These are phyloP conservation scores for Paracamarosporium sp. DNA, from an alignment of 2,329 filamentous ascomycete genomes.

Conservation along the genomic window DNA sequence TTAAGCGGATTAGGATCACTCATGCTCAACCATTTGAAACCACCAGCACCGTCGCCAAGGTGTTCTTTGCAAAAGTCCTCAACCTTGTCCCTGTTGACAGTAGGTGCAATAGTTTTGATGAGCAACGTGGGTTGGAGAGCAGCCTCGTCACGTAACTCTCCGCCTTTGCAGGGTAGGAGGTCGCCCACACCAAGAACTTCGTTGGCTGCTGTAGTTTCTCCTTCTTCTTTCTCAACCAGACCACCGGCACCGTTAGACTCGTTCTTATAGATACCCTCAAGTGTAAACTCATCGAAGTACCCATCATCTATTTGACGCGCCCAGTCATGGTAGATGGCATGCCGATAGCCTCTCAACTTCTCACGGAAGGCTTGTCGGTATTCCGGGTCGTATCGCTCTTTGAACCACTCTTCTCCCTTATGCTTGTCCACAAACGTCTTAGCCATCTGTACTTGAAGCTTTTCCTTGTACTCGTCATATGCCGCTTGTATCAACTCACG, in stretches of 20 bases:
- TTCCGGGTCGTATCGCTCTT: constrained; percentile 88
- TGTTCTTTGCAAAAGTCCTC: constrained; percentile 95
- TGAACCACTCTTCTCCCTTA: constrained; percentile 97
- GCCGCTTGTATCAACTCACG: constrained; percentile 77
- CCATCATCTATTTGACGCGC: constrained; percentile 84
- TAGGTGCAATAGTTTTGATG: constrained; percentile 97
- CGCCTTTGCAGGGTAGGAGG: constrained; percentile 80
- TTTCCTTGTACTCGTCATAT: constrained; percentile 71
- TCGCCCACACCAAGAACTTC: constrained; percentile 94
- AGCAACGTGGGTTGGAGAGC: constrained; percentile 89
- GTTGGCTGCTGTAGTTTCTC: constrained; percentile 87
- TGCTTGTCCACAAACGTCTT: constrained; percentile 89
- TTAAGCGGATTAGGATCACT: constrained; percentile 97
- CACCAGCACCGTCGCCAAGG: constrained; percentile 86
- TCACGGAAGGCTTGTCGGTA: constrained; percentile 76
- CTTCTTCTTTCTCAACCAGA: constrained; percentile 91
- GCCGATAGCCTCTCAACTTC: constrained; percentile 81
- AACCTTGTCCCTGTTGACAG: constrained; percentile 90
- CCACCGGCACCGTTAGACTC: constrained; percentile 88
- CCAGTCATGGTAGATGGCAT: constrained; percentile 83
- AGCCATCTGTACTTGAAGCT: constrained; percentile 76
- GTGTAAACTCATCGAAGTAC: constrained; percentile 89
- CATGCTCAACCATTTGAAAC: constrained; percentile 93
- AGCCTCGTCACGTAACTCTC: constrained; percentile 88
- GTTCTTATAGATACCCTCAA: constrained; percentile 92